Conservation (phyloP, 116 monocot species). For the Iris pallida region DNA sequence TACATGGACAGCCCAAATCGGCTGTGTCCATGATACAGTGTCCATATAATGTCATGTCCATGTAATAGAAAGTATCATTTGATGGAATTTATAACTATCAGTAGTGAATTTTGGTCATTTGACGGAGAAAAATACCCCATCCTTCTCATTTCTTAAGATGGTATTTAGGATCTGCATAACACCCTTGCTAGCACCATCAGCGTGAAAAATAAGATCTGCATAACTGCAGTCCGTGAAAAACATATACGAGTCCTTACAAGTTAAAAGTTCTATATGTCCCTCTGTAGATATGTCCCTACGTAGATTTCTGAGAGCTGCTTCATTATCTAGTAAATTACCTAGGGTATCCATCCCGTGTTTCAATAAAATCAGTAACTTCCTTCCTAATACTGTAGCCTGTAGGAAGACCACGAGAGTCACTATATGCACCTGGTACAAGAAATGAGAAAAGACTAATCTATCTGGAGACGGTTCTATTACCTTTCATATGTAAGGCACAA, state of each 20-base stretch:
- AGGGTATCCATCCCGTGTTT: slow-evolving; percentile 94
- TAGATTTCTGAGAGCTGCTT: neutral
- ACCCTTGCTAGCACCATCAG: slow-evolving; percentile 97
- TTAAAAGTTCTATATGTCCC: neutral
- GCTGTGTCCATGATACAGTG: too few species aligned
- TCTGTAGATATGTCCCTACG: too few species aligned
- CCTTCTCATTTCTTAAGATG: slow-evolving; percentile 71
- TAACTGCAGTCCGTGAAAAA: slow-evolving; percentile 37
- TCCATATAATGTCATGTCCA: too few species aligned
- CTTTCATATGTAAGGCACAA: too few species aligned
- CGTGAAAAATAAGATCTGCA: slow-evolving; percentile 84
- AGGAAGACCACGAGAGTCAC: slow-evolving; percentile 93
- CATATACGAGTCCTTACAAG: neutral
- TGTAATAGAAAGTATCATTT: too few species aligned
- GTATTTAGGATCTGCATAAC: slow-evolving; percentile 85
- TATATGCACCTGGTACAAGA: slow-evolving; percentile 69
- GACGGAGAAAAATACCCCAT: slow-evolving; percentile 54
- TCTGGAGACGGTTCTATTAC: neutral
- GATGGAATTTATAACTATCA: too few species aligned
- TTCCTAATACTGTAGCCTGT: slow-evolving; percentile 92
- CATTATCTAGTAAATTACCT: slow-evolving; percentile 46
- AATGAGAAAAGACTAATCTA: neutral
- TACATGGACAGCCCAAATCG: too few species aligned
- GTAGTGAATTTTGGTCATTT: neutral
- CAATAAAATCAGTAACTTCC: slow-evolving; percentile 91